phyloP scores from a whole-genome alignment of 257 asterid genomes.

The Solanum ossicruentum region DNA sequence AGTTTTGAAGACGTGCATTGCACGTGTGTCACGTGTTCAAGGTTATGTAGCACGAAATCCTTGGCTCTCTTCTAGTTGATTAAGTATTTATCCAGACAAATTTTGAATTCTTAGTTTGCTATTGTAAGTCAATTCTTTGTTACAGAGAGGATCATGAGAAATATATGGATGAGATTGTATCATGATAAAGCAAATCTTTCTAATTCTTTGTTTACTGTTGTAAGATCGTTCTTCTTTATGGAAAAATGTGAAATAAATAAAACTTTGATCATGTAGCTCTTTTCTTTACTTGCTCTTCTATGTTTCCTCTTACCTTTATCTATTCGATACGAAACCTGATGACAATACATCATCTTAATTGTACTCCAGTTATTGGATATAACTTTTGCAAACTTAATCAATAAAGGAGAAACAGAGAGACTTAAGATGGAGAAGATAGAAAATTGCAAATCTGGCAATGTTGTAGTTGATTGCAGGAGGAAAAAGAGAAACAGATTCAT shows the following conservation, averaged over 20 bases:
- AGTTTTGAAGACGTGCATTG: too few species aligned
- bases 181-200: neutral
- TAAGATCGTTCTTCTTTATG: neutral
- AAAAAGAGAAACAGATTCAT: too few species aligned
- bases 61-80: constrained; percentile 51
- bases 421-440: too few species aligned
- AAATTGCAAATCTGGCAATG: too few species aligned
- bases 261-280: neutral
- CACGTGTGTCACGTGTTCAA: constrained; percentile 8
- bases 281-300: neutral
- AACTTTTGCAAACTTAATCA: too few species aligned
- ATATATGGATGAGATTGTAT: neutral
- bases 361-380: too few species aligned
- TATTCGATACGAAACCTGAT: neutral
- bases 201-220: neutral
- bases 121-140: neutral
- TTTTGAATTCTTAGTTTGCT: neutral
- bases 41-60: constrained; percentile 78
- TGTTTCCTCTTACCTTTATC: neutral
- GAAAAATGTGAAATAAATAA: neutral
- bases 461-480: too few species aligned
- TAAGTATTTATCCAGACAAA: neutral
- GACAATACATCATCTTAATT: too few species aligned
- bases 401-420: too few species aligned
- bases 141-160: neutral